These are phyloP conservation scores for Nidularia sp. DNA, from an alignment of 768 basidiomycete species.

Conservation along the genomic window DNA sequence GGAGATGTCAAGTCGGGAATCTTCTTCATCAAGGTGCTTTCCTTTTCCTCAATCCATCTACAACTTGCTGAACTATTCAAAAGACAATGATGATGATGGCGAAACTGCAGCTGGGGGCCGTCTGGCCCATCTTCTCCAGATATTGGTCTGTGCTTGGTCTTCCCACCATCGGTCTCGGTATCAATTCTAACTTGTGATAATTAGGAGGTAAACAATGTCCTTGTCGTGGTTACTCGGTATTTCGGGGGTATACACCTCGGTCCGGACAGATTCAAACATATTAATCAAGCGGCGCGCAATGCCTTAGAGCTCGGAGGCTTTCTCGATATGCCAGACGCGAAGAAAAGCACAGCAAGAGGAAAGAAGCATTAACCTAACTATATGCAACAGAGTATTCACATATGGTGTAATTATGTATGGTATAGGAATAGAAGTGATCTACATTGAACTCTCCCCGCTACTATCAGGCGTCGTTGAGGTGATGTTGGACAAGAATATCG, in stretches of 20 bases:
- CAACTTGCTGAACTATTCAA: not conserved
- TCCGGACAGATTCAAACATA: conserved; percentile 86
- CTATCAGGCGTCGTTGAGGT: too few species aligned
- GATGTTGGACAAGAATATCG: too few species aligned
- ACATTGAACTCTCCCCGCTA: too few species aligned
- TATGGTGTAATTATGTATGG: not conserved
- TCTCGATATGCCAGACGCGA: conserved; percentile 47
- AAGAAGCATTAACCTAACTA: conserved; percentile 15
- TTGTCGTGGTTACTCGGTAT: conserved; percentile 91
- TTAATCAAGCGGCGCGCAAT: conserved; percentile 92
- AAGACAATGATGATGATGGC: conserved; percentile 94
- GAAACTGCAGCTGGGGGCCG: conserved; percentile 92
- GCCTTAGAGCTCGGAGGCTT: conserved; percentile 88
- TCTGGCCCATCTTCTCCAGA: conserved; percentile 86
- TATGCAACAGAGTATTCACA: not conserved
- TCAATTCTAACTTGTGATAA: not conserved
- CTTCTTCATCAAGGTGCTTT: conserved; percentile 70
- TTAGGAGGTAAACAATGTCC: conserved; percentile 79
- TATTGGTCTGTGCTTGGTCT: conserved; percentile 49
- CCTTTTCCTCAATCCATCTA: not conserved
- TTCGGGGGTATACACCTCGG: conserved; percentile 92
- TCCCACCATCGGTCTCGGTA: not conserved
- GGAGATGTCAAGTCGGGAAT: conserved; percentile 67
- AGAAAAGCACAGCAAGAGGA: conserved; percentile 22
- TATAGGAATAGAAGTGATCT: too few species aligned